phyloP scores from a whole-genome alignment of 2,329 filamentous ascomycete genomes.

The Paracorniculantispora psalliotae region DNA sequence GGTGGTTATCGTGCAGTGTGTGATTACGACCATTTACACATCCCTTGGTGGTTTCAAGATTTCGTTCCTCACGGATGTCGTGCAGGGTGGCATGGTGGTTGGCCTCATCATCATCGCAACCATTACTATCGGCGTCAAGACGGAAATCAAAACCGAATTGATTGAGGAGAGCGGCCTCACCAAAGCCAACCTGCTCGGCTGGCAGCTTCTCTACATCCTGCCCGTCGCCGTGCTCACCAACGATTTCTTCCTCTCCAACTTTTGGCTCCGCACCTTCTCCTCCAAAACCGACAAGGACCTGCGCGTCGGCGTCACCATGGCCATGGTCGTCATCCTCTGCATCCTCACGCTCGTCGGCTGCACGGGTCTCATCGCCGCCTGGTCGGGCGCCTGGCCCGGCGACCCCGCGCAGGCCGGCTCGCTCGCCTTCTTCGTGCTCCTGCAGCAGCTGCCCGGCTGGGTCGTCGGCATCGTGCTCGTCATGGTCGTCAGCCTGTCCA shows the following conservation, averaged over 20 bases:
- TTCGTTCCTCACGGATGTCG: slow-evolving; percentile 77
- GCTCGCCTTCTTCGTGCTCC: slow-evolving; percentile 70
- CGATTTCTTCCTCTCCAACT: slow-evolving; percentile 80
- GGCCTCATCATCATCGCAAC: slow-evolving; percentile 70
- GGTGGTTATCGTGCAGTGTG: slow-evolving; percentile 71
- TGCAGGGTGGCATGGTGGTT: slow-evolving; percentile 75
- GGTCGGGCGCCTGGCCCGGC: slow-evolving; percentile 68
- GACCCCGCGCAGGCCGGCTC: slow-evolving; percentile 54
- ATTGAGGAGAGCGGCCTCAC: slow-evolving; percentile 65
- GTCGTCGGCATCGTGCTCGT: slow-evolving; percentile 77
- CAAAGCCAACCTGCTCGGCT: slow-evolving; percentile 67
- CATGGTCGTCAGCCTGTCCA: slow-evolving; percentile 73
- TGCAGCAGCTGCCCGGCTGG: slow-evolving; percentile 69
- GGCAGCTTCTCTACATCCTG: slow-evolving; percentile 82
- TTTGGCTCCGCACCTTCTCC: slow-evolving; percentile 81
- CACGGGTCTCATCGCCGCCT: slow-evolving; percentile 70
- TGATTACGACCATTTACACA: slow-evolving; percentile 77
- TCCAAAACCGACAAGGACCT: slow-evolving; percentile 75
- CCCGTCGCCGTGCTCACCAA: slow-evolving; percentile 77
- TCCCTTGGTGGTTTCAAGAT: slow-evolving; percentile 79
- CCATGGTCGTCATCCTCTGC: slow-evolving; percentile 58
- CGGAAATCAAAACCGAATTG: slow-evolving; percentile 63
- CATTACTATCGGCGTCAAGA: slow-evolving; percentile 72
- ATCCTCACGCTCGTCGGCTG: slow-evolving; percentile 69
- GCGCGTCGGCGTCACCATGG: slow-evolving; percentile 67